phyloP scores from a whole-genome alignment of 108 stramenopile genomes.

The Conticribra weissflogii region DNA sequence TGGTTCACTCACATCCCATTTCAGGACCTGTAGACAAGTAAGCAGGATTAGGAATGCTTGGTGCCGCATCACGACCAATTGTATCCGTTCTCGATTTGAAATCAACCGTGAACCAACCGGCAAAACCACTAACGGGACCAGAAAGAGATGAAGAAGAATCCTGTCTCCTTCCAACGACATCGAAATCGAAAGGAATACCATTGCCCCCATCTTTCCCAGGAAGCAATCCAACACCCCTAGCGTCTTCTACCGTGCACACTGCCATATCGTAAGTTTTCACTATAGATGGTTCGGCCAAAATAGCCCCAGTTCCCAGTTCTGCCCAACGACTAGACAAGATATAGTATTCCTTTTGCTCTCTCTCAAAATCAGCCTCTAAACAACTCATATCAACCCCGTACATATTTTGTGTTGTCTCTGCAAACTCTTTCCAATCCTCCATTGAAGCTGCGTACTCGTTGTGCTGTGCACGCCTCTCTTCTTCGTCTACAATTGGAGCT shows the following conservation, averaged over 20 bases:
- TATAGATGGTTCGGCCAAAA: constrained; percentile 79
- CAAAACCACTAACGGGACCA: constrained; percentile 90
- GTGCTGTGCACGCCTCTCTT: constrained; percentile 77
- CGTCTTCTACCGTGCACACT: constrained; percentile 93
- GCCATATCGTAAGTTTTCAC: constrained; percentile 90
- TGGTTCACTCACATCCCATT: constrained; percentile 71
- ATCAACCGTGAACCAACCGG: constrained; percentile 98
- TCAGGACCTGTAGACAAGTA: constrained; percentile 93
- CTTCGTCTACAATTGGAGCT: constrained; percentile 91
- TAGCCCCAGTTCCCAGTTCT: constrained; percentile 81
- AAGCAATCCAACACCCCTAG: constrained; percentile 74
- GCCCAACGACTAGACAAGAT: constrained; percentile 91
- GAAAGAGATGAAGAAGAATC: constrained; percentile 4
- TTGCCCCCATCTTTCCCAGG: constrained; percentile 42
- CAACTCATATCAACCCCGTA: constrained; percentile 93
- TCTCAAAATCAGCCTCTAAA: constrained; percentile 85
- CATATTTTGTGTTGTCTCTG: constrained; percentile 77
- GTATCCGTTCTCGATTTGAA: constrained; percentile 86
- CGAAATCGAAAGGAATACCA: constrained; percentile 73
- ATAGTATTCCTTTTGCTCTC: constrained; percentile 96
- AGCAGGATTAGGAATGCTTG: constrained; percentile 76
- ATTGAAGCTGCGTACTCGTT: constrained; percentile 87
- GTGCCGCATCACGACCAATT: constrained; percentile 62
- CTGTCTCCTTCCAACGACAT: constrained; percentile 57
- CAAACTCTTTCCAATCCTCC: constrained; percentile 93